Evolutionary conservation across 306 rosid species (phyloP), one percentile per base, ranked within the genome.

Genomic region (Quercus bicolor): DNA sequence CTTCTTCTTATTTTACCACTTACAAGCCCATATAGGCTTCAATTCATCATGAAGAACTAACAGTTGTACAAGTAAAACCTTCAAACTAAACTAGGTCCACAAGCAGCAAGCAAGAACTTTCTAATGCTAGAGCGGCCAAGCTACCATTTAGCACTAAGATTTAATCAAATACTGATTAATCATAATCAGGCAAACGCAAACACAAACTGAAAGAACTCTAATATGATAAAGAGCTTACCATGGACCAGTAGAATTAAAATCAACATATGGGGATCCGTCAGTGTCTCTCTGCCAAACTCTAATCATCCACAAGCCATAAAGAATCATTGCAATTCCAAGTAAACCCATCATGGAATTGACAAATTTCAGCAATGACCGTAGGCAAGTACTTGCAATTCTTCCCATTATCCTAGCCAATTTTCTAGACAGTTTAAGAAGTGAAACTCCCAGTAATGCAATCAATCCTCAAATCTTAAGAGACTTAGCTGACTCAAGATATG

Each of bases 261-360:
- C 81, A 54, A 28, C 33, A 51, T 51, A 54, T 8, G 76, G 33
- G 2, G 75, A 75, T 7, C 16, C 43, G 4, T 76, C 68, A 26
- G 51, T 52, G 75, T 84, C 80, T 73, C 85, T 81, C 70, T 79
- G 84, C 86, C 86, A 86, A 72, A 80, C 80, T 78, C 83, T 75
- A 21, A 75, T 55, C 85, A 83, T 24, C 83, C 78, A 81, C 26
- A 70, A 84, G 28, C 86, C 79, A 73, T 75, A 85, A 0, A 84
- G 24, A 73, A 85, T 68, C 87, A 85, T 66, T 6, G 90, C 87
- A 33, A 87, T 82, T 52, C 90, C 90, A 31, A 82, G 76, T 43
- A 87, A 34, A 56, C 81, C 90, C 79, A 80, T 56, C n/a, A 76
- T 21, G 12, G 74, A 82, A 56, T 85, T 87, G 75, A 79, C 62